These are phyloP conservation scores for Sutorius australiensis DNA, from an alignment of 768 basidiomycete genomes.

Conservation along the genomic window DNA sequence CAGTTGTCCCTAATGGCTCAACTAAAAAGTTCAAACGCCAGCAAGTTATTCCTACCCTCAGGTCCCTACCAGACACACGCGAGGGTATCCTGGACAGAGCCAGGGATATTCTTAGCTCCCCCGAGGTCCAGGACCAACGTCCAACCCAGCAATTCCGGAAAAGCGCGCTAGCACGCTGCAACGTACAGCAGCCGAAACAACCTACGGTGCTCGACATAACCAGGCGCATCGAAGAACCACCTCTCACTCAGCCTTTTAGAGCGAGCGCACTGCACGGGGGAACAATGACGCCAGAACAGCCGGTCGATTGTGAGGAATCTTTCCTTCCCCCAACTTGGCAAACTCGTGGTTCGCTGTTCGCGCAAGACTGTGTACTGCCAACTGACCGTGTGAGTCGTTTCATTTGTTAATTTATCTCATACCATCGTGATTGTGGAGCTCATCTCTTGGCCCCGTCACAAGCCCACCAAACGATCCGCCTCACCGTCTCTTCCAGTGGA, in stretches of 20 bases:
- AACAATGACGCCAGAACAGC: background rate
- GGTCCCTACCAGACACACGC: slow-evolving; percentile 46
- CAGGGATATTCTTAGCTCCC: slow-evolving; percentile 29
- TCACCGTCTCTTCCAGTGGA: slow-evolving; percentile 4
- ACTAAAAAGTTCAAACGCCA: slow-evolving; percentile 43
- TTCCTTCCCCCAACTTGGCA: background rate
- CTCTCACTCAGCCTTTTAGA: slow-evolving; percentile 40
- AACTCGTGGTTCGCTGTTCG: slow-evolving; percentile 15
- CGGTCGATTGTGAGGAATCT: background rate
- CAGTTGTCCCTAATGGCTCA: slow-evolving; percentile 44
- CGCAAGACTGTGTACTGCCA: slow-evolving; percentile 9
- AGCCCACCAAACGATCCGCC: slow-evolving; percentile 15
- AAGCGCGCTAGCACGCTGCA: slow-evolving; percentile 26
- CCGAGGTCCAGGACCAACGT: slow-evolving; percentile 6
- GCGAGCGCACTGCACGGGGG: slow-evolving; percentile 33
- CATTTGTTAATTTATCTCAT: background rate
- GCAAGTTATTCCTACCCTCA: slow-evolving; percentile 41
- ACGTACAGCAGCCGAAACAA: background rate
- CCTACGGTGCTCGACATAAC: background rate
- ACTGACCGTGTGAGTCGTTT: slow-evolving; percentile 9
- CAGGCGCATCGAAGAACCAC: slow-evolving; percentile 9
- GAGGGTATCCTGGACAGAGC: slow-evolving; percentile 39
- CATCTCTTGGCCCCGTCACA: background rate
- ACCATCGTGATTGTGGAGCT: background rate
- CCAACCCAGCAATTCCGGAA: slow-evolving; percentile 34